phyloP scores from a whole-genome alignment of 202 grass and related monocot genomes.

The Eragrostis tef region DNA sequence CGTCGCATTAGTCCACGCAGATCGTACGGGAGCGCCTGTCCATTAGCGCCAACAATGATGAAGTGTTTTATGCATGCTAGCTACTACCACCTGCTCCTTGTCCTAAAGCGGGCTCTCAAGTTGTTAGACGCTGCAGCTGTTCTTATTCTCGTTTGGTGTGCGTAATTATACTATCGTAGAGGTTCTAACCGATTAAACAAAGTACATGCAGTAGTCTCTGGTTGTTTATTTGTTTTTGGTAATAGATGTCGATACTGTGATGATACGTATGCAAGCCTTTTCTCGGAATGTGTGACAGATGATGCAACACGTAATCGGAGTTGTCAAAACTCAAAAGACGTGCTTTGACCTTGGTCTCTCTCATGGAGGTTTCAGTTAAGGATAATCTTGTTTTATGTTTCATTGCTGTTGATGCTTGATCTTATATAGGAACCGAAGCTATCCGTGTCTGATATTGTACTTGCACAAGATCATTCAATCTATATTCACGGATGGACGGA shows the following conservation, averaged over 20 bases:
- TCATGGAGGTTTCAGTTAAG: neutral
- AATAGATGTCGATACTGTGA: neutral
- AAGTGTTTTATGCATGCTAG: neutral
- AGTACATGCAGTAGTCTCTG: neutral
- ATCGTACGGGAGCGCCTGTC: neutral
- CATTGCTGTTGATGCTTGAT: neutral
- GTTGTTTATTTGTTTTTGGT: neutral
- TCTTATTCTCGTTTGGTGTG: constrained; percentile 7
- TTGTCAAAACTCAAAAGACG: constrained; percentile 38
- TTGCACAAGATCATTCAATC: neutral
- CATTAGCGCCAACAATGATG: neutral
- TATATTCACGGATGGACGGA: too few species aligned
- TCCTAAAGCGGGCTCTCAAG: constrained; percentile 2
- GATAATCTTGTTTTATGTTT: constrained; percentile 38
- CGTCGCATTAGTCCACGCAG: constrained; percentile 24
- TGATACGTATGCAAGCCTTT: constrained; percentile 3
- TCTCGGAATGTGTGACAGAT: constrained; percentile 22
- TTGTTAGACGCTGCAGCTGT: neutral
- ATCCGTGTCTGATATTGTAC: neutral
- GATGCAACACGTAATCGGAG: constrained; percentile 29
- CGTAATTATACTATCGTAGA: constrained; percentile 20
- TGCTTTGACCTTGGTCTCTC: constrained; percentile 40
- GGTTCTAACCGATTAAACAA: constrained; percentile 23
- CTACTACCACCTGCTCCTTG: neutral
- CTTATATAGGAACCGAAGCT: neutral